Evolutionary conservation across 345 rosid species (phyloP), one percentile per base, ranked within the genome.

Genomic region (Luvunga scandens): DNA sequence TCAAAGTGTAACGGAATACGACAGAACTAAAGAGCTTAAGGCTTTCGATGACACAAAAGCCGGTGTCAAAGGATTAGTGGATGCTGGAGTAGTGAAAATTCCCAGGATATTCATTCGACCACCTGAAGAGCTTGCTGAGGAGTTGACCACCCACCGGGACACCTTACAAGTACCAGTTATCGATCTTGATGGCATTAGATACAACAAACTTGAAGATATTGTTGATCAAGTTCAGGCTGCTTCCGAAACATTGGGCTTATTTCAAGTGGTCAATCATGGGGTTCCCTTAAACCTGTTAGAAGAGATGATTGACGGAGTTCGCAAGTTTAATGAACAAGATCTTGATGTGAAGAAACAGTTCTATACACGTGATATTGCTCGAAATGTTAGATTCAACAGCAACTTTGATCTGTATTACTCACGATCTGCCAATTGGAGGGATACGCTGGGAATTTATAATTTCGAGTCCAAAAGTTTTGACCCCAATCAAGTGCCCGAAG

Each of bases 221-320:
- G 78, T 84, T 31, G 71, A 82, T 2, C 71, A 72, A 70, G 79
- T 88, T 39, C 72, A 70, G 59, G 67, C 71, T 14, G 91, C 89
- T 7, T 75, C 81, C 0, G 81, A 72, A 79, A 73, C 70, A 13
- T 81, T 84, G 83, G 86, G 89, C 0, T 88, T 90, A 71, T 88
- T 88, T 33, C 92, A 87, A 70, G 87, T 87, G 75, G 72, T 86
- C 2, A 88, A 87, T 36, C 91, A 90, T 13, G 91, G 89, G 10
- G 81, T 90, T 48, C 61, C 81, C 2, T 12, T 25, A 6, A 50
- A 34, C 7, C 71, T 81, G 1, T 63, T 83, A 7, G 84, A 83
- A 28, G 78, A 31, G 33, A 72, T 77, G 70, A 25, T 66, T 9
- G 45, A 48, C 30, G 80, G 59, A n/a, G 31, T 66, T 9, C 63